Base-by-base conservation (phyloP, 306 rosid species). In the Malus asiatica region DNA sequence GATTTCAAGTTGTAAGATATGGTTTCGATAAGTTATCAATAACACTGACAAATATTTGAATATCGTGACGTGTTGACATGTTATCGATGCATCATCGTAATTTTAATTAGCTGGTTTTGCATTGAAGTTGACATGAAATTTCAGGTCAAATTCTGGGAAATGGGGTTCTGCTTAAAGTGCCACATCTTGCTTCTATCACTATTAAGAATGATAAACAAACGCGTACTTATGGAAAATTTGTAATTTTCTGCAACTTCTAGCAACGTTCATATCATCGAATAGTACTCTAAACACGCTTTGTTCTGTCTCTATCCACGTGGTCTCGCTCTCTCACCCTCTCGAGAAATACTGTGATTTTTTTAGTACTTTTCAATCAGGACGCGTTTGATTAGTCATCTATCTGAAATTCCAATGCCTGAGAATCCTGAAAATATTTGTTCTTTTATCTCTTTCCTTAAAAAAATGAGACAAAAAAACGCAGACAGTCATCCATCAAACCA, bases 301-400 rank as follows among this genome's bases (percentile, higher is more conserved):
- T 48, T 48, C 53, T 0, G 4, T 64, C 8, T 23, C 45, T 44
- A 23, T 60, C 25, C 30, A 66, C 55, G 70, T 73, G 73, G 65
- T n/a, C 6, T 42, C 2, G 16, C 1, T 2, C 20, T 35, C 11
- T 53, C 29, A 53, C 51, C 9, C 60, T 20, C 4, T 20, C 60
- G 8, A 1, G 2, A 6, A 35, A 27, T 18, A 61, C 6, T 2
- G 33, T 57, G 55, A 13, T 14, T 48, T 44, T 42, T 29, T 12
- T 15, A 22, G 71, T 83, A 72, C 55, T 61, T 74, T 80, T 35
- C 80, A 76, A 61, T 65, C 69, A 65, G 38, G n/a, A 86, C 88
- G 82, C 83, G 86, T 30, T 61, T 33, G 53, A 40, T 66, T 25
- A 23, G 20, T 22, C 32, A 35, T 65, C 68, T 16, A 29, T 42